Conservation (phyloP, 768 basidiomycete genomes). For the Exidia glandulosa region DNA sequence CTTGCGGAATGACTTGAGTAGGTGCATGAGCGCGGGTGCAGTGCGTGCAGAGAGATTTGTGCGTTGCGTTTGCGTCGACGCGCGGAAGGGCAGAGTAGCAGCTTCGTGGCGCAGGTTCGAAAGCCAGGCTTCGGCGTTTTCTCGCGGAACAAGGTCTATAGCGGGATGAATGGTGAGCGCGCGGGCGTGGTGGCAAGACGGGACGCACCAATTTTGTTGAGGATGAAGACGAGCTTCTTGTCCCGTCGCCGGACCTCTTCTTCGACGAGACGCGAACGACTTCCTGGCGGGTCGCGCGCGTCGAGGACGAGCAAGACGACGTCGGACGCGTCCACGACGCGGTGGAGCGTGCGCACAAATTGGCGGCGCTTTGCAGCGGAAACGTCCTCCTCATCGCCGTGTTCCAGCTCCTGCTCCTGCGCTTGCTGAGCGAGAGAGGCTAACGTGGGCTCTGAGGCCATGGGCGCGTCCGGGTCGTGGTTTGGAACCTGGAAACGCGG, state of each 20-base stretch:
- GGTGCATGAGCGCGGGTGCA: conserved; percentile 62
- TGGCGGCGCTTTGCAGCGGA: conserved; percentile 33
- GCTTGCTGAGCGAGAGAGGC: conserved; percentile 45
- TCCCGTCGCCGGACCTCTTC: conserved; percentile 84
- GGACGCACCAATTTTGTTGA: conserved; percentile 90
- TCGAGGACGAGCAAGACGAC: conserved; percentile 85
- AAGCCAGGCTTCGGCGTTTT: conserved; percentile 85
- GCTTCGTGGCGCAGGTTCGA: conserved; percentile 85
- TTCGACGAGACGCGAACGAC: conserved; percentile 83
- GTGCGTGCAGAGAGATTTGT: conserved; percentile 71
- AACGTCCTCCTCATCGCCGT: background rate
- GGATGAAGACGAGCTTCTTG: conserved; percentile 84
- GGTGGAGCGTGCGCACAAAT: conserved; percentile 72
- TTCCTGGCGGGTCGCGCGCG: conserved; percentile 91
- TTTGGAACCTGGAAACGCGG: background rate
- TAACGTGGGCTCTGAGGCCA: conserved; percentile 66
- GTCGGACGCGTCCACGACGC: conserved; percentile 89
- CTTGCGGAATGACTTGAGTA: conserved; percentile 69
- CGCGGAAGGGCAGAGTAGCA: conserved; percentile 86
- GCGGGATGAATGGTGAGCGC: background rate
- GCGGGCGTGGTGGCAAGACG: background rate
- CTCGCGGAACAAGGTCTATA: conserved; percentile 77
- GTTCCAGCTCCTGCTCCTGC: conserved; percentile 12
- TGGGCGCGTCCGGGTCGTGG: conserved; percentile 45
- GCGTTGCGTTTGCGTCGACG: conserved; percentile 67